phyloP scores from a whole-genome alignment of 2,329 filamentous ascomycete species.

The Colletotrichum sublineola region DNA sequence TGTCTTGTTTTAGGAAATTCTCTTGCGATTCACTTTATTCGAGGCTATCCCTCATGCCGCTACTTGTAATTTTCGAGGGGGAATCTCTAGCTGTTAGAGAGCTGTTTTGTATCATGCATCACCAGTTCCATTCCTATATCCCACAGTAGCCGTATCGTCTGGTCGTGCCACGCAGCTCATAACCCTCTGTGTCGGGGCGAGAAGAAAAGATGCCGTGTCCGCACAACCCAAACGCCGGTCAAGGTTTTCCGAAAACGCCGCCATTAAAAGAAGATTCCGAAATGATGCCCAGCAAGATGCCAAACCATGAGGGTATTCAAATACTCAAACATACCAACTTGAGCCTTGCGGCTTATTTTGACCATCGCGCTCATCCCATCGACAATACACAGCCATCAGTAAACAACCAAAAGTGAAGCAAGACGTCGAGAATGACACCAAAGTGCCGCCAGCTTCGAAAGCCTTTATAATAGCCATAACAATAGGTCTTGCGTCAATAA shows the following conservation, averaged over 20 bases:
- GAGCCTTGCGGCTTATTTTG: slow-evolving; percentile 10
- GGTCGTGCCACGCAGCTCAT: slow-evolving; percentile 28
- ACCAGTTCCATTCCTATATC: slow-evolving; percentile 12
- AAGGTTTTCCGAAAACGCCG: slow-evolving; percentile 26
- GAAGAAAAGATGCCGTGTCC: slow-evolving; percentile 28
- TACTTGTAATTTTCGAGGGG: slow-evolving; percentile 23
- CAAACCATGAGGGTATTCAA: slow-evolving; percentile 42
- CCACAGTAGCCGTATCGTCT: slow-evolving; percentile 16
- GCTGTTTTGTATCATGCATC: slow-evolving; percentile 24
- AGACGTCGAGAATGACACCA: background rate
- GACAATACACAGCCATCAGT: slow-evolving; percentile 16
- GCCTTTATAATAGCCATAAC: background rate
- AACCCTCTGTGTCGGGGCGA: slow-evolving; percentile 12
- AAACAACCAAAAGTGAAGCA: slow-evolving; percentile 5
- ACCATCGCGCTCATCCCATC: slow-evolving; percentile 10
- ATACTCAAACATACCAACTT: slow-evolving; percentile 31
- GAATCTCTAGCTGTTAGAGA: slow-evolving; percentile 8
- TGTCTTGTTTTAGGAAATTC: background rate
- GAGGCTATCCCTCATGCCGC: slow-evolving; percentile 4
- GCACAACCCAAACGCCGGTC: slow-evolving; percentile 26
- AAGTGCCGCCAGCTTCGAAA: background rate
- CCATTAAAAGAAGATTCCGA: slow-evolving; percentile 17
- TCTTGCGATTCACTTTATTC: background rate
- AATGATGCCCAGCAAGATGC: slow-evolving; percentile 36
- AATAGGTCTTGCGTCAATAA: too few relatives aligned